Conservation (phyloP, 768 basidiomycete genomes). For the Lactifluus pinguis region DNA sequence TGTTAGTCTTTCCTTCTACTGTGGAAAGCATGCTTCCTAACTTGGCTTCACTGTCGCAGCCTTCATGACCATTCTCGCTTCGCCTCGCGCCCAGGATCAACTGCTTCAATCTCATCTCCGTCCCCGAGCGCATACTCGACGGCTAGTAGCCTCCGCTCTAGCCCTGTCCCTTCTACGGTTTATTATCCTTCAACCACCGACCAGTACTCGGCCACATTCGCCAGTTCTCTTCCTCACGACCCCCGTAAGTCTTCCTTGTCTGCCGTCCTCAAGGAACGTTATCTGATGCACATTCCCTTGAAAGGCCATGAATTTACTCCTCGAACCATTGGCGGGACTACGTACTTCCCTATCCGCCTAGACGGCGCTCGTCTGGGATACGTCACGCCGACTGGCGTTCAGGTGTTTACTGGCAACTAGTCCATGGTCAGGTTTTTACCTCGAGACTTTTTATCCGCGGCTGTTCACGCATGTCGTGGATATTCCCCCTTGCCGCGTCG, state of each 20-base stretch:
- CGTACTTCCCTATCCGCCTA: constrained; percentile 12
- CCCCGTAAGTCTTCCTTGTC: background rate
- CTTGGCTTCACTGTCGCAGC: background rate
- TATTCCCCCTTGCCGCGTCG: background rate
- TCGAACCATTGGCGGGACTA: constrained; percentile 10
- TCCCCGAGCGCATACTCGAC: background rate
- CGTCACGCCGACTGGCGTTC: constrained; percentile 6
- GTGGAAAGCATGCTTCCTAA: background rate
- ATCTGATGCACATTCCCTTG: background rate
- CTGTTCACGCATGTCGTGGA: background rate
- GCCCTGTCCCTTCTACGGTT: background rate
- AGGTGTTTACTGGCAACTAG: constrained; percentile 1
- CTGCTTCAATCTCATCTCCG: background rate
- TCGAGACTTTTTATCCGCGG: background rate
- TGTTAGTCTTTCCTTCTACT: background rate
- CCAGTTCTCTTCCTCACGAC: background rate
- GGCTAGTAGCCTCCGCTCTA: constrained; percentile 7
- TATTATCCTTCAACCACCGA: background rate
- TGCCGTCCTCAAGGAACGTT: background rate
- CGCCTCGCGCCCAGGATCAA: background rate
- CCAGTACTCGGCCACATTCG: background rate
- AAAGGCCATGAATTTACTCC: background rate
- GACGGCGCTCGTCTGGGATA: background rate
- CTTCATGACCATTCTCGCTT: constrained; percentile 5
- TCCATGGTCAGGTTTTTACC: background rate